phyloP scores from a whole-genome alignment of 495 filamentous ascomycete genomes.

The Glarea lozoyensis region DNA sequence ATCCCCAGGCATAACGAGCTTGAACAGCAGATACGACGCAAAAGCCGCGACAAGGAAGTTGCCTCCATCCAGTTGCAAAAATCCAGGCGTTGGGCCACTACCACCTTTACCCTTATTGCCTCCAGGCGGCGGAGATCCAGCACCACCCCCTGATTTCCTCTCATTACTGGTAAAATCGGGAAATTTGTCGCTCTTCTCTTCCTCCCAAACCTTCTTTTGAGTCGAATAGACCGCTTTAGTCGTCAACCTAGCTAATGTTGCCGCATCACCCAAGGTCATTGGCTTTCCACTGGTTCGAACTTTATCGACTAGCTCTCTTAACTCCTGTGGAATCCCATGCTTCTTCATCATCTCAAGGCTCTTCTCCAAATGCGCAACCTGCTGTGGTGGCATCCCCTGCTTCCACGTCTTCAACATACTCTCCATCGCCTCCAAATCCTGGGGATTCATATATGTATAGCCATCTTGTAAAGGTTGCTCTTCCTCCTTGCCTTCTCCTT shows the following conservation, averaged over 20 bases:
- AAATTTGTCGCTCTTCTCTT: constrained; percentile 12
- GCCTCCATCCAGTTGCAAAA: constrained; percentile 25
- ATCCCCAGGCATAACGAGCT: constrained; percentile 55
- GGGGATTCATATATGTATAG: constrained; percentile 25
- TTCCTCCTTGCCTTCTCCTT: background rate
- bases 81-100: constrained; percentile 15
- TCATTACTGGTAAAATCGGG: constrained; percentile 9
- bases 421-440: constrained; percentile 34
- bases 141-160: constrained; percentile 17
- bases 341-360: constrained; percentile 37
- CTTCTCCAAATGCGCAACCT: constrained; percentile 32
- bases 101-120: constrained; percentile 18
- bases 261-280: constrained; percentile 38
- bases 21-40: constrained; percentile 53
- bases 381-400: constrained; percentile 34
- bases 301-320: constrained; percentile 38
- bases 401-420: constrained; percentile 32
- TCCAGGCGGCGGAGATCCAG: constrained; percentile 13
- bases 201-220: constrained; percentile 26
- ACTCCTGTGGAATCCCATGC: constrained; percentile 40
- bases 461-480: constrained; percentile 17
- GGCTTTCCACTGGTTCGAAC: constrained; percentile 29
- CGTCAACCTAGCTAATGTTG: constrained; percentile 40
- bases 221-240: constrained; percentile 30
- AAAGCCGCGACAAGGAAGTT: constrained; percentile 38